A percentile compares a stretch with the other conserved stretches of the same genome.
phyloP scores from a whole-genome alignment of 1,284 basidiomycete species.

The Moniliophthora roreri region DNA sequence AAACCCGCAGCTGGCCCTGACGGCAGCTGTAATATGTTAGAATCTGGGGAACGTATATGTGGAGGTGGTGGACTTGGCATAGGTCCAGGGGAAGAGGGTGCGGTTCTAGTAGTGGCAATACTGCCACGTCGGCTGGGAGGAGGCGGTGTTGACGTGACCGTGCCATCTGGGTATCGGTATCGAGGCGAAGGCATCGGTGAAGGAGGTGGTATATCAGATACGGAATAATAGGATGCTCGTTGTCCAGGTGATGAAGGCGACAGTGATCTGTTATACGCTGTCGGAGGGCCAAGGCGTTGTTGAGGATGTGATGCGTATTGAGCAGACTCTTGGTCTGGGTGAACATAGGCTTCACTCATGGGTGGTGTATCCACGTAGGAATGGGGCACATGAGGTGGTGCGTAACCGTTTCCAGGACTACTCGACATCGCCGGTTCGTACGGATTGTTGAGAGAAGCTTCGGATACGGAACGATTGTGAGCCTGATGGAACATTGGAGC shows the following conservation, averaged over 20 bases:
- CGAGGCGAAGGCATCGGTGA: conserved; percentile 33
- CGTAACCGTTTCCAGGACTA: conserved; percentile 28
- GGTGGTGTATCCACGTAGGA: conserved; percentile 35
- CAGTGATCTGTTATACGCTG: conserved; percentile 4
- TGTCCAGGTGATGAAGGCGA: conserved; percentile 4
- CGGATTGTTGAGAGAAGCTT: conserved; percentile 41
- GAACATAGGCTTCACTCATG: conserved; percentile 23
- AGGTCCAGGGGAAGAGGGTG: background rate
- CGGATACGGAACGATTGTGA: conserved; percentile 64
- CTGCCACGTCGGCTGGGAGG: background rate
- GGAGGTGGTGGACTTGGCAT: background rate
- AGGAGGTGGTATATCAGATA: conserved; percentile 59
- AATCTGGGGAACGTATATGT: background rate
- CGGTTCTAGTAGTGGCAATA: background rate
- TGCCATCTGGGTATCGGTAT: conserved; percentile 2
- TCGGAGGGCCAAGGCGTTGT: background rate
- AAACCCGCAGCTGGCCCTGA: conserved; percentile 6
- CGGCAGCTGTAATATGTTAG: conserved; percentile 7
- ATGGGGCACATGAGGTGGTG: conserved; percentile 23
- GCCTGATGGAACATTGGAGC: conserved; percentile 68
- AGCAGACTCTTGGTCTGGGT: conserved; percentile 30
- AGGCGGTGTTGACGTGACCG: background rate
- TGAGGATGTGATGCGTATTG: background rate
- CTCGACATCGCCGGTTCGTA: conserved; percentile 47
- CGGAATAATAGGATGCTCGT: conserved; percentile 68